These are phyloP conservation scores for Eurotiales sp. DNA, from an alignment of 2,329 filamentous ascomycete species.

Conservation along the genomic window DNA sequence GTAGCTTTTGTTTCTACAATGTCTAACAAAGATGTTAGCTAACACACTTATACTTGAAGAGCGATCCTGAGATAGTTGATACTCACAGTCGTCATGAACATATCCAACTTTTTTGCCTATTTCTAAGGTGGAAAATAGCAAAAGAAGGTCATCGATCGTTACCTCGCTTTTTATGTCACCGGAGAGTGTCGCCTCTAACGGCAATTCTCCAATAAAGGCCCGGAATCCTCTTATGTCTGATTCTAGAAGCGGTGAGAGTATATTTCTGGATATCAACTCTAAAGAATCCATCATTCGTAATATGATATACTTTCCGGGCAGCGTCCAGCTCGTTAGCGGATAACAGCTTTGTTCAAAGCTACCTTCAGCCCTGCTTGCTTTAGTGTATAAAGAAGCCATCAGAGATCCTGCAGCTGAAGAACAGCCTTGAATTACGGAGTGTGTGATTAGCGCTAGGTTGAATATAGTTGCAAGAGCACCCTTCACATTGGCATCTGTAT, in stretches of 20 bases:
- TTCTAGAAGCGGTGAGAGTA: slow-evolving; percentile 34
- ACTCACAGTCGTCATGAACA: slow-evolving; percentile 63
- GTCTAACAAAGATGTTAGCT: slow-evolving; percentile 22
- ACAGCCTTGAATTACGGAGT: slow-evolving; percentile 28
- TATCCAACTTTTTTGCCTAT: slow-evolving; percentile 67
- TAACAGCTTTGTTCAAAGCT: slow-evolving; percentile 4
- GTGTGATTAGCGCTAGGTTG: slow-evolving; percentile 28
- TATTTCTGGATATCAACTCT: slow-evolving; percentile 33
- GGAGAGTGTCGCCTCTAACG: slow-evolving; percentile 47
- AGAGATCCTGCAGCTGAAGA: slow-evolving; percentile 26
- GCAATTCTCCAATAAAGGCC: slow-evolving; percentile 56
- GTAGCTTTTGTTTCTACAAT: slow-evolving; percentile 22
- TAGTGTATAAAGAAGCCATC: slow-evolving; percentile 28
- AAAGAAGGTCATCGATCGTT: slow-evolving; percentile 52
- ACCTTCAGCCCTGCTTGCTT: slow-evolving; percentile 13
- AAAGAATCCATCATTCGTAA: slow-evolving; percentile 33
- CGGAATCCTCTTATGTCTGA: slow-evolving; percentile 31
- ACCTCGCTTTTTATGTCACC: slow-evolving; percentile 42
- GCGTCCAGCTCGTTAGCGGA: slow-evolving; percentile 32
- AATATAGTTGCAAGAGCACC: slow-evolving; percentile 28
- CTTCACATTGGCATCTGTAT: slow-evolving; percentile 17
- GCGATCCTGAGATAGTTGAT: slow-evolving; percentile 2
- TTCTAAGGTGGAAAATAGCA: slow-evolving; percentile 66
- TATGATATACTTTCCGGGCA: slow-evolving; percentile 33
- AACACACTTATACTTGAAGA: slow-evolving; percentile 11